These are phyloP conservation scores for Tetrapyrgos nigripes DNA, from an alignment of 1,284 basidiomycete genomes.

Conservation along the genomic window DNA sequence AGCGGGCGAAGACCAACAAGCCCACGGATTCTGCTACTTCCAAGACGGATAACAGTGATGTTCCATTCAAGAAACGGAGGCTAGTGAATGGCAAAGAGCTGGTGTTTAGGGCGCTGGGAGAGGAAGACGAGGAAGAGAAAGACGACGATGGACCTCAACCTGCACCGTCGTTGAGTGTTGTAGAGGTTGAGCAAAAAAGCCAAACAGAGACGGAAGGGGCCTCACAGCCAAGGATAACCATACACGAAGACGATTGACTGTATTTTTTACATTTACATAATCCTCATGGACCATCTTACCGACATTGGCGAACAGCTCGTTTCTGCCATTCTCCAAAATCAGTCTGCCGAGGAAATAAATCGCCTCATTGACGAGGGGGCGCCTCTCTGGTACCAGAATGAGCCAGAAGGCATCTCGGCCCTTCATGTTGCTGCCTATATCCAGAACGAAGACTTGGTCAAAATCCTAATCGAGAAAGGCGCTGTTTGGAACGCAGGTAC, in stretches of 20 bases:
- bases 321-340: constrained; percentile 58
- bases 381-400: constrained; percentile 93
- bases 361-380: constrained; percentile 73
- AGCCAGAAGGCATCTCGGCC: constrained; percentile 80
- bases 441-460: constrained; percentile 68
- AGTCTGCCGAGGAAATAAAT: constrained; percentile 56
- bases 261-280: neutral
- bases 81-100: constrained; percentile 65
- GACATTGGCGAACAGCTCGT: constrained; percentile 65
- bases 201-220: neutral
- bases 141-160: constrained; percentile 32
- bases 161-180: constrained; percentile 11
- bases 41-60: constrained; percentile 28
- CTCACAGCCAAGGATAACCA: constrained; percentile 44
- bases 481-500: constrained; percentile 92
- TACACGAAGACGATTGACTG: constrained; percentile 51
- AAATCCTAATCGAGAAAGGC: constrained; percentile 78
- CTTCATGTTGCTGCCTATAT: constrained; percentile 90
- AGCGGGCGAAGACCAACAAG: constrained; percentile 57
- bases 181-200: neutral
- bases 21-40: constrained; percentile 32
- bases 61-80: constrained; percentile 54
- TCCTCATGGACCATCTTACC: constrained; percentile 49
- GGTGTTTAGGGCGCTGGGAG: constrained; percentile 60
- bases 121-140: constrained; percentile 53